Base-by-base conservation (phyloP, 805 yeast genomes). In the Candida anglica region DNA sequence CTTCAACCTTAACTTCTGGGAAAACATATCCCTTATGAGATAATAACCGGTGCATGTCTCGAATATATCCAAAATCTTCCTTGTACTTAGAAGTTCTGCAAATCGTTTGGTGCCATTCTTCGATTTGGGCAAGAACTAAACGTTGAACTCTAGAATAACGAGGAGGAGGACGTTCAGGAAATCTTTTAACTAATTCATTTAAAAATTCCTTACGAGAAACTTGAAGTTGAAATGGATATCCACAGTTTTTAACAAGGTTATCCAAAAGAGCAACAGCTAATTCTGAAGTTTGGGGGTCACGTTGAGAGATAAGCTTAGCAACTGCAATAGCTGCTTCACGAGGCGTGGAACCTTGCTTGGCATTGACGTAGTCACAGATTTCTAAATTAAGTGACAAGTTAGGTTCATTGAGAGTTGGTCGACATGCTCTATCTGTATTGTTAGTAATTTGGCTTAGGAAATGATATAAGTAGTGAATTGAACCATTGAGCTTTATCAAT, bases 51-150 rank as follows among this genome's bases (percentile, higher is more conserved):
- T 89, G 96, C 98, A 93, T 93, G 54, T 93, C 98, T 46, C 93
- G 77, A 46, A 93, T 85, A 56, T 83, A 86, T 3, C 89, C 93
- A 48, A 93, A 69, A 56, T 93, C 99, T 28, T 88, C 95, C 55
- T 86, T 86, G 60, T 93, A 86, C 52, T 86, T 74, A 18, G 95
- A 79, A 34, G 93, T 87, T 50, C 81, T 79, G 60, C 97, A 91
- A 36, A 93, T 79, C 2, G 98, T 91, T 57, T 86, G 94, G 56
- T 86, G 80, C 99, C 99, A 93, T 59, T 93, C 98, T 60, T 91
- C 96, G 50, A 93, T 83, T 37, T 89, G 86, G 39, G 93, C 89
- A 51, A 93, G 70, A 42, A 91, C 79, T 47, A 88, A 70, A 53
- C 87, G 71, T 56, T 93, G 98, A 17, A 86, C 81, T 43, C 88